Base-by-base conservation (phyloP, 2,329 filamentous ascomycete species). In the Tolypocladium inflatum region DNA sequence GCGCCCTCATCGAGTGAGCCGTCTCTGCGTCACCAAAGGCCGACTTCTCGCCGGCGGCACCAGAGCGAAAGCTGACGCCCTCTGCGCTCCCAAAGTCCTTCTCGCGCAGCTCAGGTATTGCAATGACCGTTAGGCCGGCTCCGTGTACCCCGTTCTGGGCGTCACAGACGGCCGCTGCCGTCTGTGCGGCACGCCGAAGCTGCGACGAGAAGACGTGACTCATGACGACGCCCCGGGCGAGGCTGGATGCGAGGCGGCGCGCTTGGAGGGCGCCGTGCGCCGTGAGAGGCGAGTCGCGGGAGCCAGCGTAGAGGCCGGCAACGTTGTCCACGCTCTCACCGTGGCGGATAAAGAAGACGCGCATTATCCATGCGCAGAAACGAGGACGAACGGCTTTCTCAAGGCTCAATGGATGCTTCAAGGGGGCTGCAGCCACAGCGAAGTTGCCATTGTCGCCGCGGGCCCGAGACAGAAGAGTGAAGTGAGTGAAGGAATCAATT, bases 281-380 rank as follows among this genome's bases (percentile, higher is more conserved):
- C 30, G 91, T 96, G 65, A 96, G 78, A 45, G 84, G 76, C 1
- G 91, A 93, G 73, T 96, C 90, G 70, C 85, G 88, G 55, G 85
- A 83, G 60, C 91, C 91, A 65, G 91, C 91, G 56, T 89, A 92
- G 60, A 90, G 74, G 57, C 86, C 82, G 45, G 87, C 88, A 59
- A 94, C 87, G 71, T 96, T 96, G 74, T 96, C 89, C 63, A 95
- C 89, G 19, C 90, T 93, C 76, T 96, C 91, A 68, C 87, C 91
- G 78, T 96, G 91, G 58, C 91, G 86, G 66, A 96, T 84, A 65
- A 96, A 80, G 66, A 91, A 85, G 57, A 96, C 63, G 60, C 67
- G 72, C 71, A 74, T 74, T 52, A 52, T 15, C 53, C 55, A 26
- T 38, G 19, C 8, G 19, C 48, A 19, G 30, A 30, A 51, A 35